These are phyloP conservation scores for Botrytis squamosa DNA, from an alignment of 2,329 filamentous ascomycete genomes.

Conservation along the genomic window DNA sequence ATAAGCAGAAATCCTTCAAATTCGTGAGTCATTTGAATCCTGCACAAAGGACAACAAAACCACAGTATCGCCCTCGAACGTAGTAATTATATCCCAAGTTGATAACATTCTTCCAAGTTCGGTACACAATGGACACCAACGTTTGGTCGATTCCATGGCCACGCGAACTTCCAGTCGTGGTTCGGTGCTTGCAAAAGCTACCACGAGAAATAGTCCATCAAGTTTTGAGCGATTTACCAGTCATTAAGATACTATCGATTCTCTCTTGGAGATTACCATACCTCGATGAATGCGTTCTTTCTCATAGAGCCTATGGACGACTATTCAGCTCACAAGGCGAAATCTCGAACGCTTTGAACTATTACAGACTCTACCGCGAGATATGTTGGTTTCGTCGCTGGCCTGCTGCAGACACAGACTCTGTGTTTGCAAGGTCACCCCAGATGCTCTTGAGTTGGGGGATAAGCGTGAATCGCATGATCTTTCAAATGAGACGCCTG, in stretches of 20 bases:
- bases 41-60: background rate
- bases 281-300: slow-evolving; percentile 11
- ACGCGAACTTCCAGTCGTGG: slow-evolving; percentile 12
- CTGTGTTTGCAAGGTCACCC: background rate
- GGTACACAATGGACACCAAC: background rate
- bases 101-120: background rate
- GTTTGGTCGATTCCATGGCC: slow-evolving; percentile 5
- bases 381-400: background rate
- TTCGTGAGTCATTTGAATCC: background rate
- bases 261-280: slow-evolving; percentile 7
- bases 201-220: slow-evolving; percentile 26
- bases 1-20: background rate
- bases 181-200: slow-evolving; percentile 18
- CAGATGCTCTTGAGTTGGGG: background rate
- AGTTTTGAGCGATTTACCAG: slow-evolving; percentile 21
- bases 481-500: background rate
- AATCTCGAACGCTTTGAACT: background rate
- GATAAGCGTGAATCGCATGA: background rate
- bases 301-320: background rate
- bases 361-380: slow-evolving; percentile 10
- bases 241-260: slow-evolving; percentile 23
- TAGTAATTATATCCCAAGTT: background rate
- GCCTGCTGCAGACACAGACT: background rate
- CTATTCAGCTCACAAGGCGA: background rate
- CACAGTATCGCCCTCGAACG: background rate